Evolutionary conservation across 2,329 filamentous ascomycete genomes (phyloP), one percentile per base, ranked within the genome.

Genomic region (Pseudogymnoascus sp.): DNA sequence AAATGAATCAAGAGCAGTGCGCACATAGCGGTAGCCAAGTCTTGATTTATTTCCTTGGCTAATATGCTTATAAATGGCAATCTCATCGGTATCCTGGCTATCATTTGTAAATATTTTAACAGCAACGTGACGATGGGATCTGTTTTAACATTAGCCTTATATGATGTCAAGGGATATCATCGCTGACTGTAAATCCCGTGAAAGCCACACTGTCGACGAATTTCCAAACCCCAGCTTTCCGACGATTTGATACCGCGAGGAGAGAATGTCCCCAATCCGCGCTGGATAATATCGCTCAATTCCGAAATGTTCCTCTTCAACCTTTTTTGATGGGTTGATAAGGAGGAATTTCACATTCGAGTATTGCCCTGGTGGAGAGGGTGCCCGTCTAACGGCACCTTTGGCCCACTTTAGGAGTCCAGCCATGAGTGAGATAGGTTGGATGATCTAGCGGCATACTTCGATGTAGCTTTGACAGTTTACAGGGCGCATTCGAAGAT

Each of bases 11-110:
- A 77, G 68, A 0, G 75, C 65, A 8, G 66, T 60, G 33, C 75
- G 71, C 3, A 76, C 66, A 1, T 67, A 68, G 13, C 60, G 10
- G 6, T 69, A 70, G 12, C 74, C 74, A 0, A 69, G 67, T 64
- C 76, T 74, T 0, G 62, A 66, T 59, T 42, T 45, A 1, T 69
- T 64, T 8, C 58, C 65, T 52, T 27, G 37, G 15, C 70, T 69
- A 0, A 79, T 75, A 8, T 70, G 73, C 63, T 72, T 73, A 58
- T 80, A 80, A 13, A 78, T 78, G 1, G 69, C 64, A 7, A 79
- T 64, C 33, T 65, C 64, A 45, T 65, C 45, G 1, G 60, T 61
- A 48, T 58, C 58, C 9, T 61, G 45, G 45, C 15, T 27, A 59
- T 61, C 64, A 39, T 58, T 58, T 55, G 62, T 64, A 61, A 65